phyloP scores from a whole-genome alignment of 1,284 basidiomycete genomes.

The Psilocybe mexicana region DNA sequence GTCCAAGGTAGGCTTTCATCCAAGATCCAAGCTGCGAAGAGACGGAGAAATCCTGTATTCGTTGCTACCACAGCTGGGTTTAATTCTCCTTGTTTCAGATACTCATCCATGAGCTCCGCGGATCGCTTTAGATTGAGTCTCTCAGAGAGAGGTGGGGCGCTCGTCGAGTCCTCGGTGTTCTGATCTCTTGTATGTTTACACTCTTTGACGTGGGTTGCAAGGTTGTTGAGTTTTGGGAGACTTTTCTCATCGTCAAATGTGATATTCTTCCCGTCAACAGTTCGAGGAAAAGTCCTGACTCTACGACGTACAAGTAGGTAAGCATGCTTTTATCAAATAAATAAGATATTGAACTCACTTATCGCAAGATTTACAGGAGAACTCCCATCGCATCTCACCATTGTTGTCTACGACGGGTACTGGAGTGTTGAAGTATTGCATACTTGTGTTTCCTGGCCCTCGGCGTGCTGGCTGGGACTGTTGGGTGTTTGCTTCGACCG shows the following conservation, averaged over 20 bases:
- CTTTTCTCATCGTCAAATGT: background rate
- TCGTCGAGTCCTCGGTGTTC: background rate
- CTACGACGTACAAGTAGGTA: too few species aligned
- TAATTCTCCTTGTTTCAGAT: background rate
- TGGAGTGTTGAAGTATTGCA: background rate
- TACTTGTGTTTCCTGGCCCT: background rate
- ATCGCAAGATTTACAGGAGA: background rate
- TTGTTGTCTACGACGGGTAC: background rate
- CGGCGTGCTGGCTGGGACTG: background rate
- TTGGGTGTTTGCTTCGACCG: background rate
- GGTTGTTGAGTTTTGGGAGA: background rate
- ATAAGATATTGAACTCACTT: background rate
- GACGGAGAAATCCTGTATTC: conserved; percentile 27
- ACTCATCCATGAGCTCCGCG: background rate
- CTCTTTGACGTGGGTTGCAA: background rate
- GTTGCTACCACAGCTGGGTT: conserved; percentile 20
- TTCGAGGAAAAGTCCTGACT: background rate
- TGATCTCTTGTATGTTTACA: background rate
- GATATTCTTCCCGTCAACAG: background rate
- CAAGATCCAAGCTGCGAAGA: conserved; percentile 34
- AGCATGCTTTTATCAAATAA: too few species aligned
- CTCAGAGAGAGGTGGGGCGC: background rate
- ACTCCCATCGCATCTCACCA: background rate
- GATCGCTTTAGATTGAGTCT: too few species aligned
- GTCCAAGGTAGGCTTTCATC: conserved; percentile 34